Evolutionary conservation across 805 yeast species (phyloP).

Genomic region (Ogataea populi-albae): DNA sequence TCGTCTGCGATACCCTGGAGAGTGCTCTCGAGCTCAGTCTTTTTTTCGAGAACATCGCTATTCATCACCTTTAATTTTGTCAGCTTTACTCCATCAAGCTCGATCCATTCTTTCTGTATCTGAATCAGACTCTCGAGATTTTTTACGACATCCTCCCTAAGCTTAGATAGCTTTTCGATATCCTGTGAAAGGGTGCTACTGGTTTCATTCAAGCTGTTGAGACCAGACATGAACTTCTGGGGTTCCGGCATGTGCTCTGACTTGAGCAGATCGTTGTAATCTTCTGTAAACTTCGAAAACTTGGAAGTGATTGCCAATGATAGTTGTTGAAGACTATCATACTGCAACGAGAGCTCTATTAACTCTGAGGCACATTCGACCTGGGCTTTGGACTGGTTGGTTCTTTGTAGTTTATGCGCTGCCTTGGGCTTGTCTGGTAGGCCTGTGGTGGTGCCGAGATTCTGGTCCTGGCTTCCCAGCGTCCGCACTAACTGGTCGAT

Average conservation of each 20-base stretch:
- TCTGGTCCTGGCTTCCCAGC: conserved; percentile 5
- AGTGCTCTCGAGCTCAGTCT: conserved; percentile 26
- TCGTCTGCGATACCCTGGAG: conserved; percentile 11
- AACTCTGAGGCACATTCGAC: conserved; percentile 24
- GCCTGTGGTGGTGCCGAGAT: conserved; percentile 3
- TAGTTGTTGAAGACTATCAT: conserved; percentile 22
- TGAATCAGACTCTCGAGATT: conserved; percentile 28
- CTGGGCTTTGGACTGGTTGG: conserved; percentile 1
- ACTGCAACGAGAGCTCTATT: conserved; percentile 22
- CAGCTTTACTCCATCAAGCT: conserved; percentile 24
- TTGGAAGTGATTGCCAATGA: conserved; percentile 19
- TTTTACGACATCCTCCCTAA: conserved; percentile 23
- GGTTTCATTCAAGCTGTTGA: conserved; percentile 15
- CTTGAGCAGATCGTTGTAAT: conserved; percentile 24
- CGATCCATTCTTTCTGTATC: conserved; percentile 32
- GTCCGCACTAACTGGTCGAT: conserved; percentile 16
- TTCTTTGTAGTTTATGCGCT: not conserved
- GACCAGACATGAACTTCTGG: conserved; percentile 25
- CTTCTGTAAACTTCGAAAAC: conserved; percentile 20
- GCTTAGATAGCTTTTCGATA: conserved; percentile 12
- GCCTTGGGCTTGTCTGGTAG: conserved; percentile 1
- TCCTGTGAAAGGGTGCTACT: conserved; percentile 12
- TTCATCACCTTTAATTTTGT: conserved; percentile 18
- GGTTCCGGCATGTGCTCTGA: conserved; percentile 34
- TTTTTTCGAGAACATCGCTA: conserved; percentile 16